These are phyloP conservation scores for Diversispora epigaea DNA, from an alignment of 192 early-diverging fungal genomes.

Conservation along the genomic window DNA sequence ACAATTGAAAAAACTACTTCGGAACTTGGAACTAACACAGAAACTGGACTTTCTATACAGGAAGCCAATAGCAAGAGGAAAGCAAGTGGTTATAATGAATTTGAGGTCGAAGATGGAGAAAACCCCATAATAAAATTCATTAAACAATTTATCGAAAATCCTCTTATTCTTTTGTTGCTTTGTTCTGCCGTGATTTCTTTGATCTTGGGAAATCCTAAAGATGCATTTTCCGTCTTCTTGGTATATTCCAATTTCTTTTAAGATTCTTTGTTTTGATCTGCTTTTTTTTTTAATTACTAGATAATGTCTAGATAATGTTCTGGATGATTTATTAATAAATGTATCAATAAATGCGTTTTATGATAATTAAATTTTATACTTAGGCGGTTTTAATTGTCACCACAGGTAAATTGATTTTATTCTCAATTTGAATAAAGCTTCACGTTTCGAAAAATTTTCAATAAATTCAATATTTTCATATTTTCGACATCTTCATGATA, in stretches of 20 bases:
- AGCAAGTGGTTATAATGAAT: conserved; percentile 65
- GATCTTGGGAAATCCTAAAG: conserved; percentile 73
- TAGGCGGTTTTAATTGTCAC: conserved; percentile 49
- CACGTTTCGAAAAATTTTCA: neutral
- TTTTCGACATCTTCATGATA: neutral
- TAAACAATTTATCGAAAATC: conserved; percentile 83
- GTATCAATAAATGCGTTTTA: neutral
- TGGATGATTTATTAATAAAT: neutral
- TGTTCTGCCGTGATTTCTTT: conserved; percentile 71
- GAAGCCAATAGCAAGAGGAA: conserved; percentile 46
- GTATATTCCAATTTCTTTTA: conserved; percentile 41
- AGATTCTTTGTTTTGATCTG: neutral
- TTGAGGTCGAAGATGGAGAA: conserved; percentile 67
- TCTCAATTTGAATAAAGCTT: neutral
- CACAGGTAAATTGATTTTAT: conserved; percentile 36
- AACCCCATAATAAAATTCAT: conserved; percentile 67
- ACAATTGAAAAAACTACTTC: conserved; percentile 45
- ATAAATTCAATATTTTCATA: no score
- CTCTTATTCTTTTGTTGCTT: conserved; percentile 76
- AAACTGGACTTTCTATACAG: conserved; percentile 42
- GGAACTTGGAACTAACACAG: conserved; percentile 45
- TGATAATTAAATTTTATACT: neutral
- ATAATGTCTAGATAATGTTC: no score
- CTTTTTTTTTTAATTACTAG: neutral
- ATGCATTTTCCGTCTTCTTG: conserved; percentile 83